Evolutionary conservation across 2,329 filamentous ascomycete genomes (phyloP).

Genomic region (Corinectria fuckeliana): DNA sequence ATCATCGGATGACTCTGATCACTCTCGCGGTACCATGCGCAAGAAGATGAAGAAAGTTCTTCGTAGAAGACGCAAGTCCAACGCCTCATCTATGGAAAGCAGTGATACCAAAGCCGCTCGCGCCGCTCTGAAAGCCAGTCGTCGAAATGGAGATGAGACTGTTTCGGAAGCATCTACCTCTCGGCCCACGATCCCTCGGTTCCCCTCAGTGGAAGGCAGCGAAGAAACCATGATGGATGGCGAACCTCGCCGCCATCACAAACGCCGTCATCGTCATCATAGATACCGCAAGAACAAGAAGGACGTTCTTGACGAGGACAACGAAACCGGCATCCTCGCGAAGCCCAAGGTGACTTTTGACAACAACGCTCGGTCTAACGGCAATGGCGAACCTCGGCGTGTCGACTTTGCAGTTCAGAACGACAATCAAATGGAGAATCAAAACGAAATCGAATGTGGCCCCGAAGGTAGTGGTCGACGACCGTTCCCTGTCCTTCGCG

Average conservation of each 20-base stretch:
- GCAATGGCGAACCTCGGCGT: conserved; percentile 55
- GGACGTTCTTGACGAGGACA: conserved; percentile 47
- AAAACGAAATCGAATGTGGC: conserved; percentile 35
- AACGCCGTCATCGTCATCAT: conserved; percentile 45
- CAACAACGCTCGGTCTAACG: conserved; percentile 20
- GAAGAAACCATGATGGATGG: conserved; percentile 57
- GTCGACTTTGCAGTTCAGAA: conserved; percentile 62
- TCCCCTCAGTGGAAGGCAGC: conserved; percentile 46
- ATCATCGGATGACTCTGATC: conserved; percentile 70
- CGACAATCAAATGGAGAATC: conserved; percentile 31
- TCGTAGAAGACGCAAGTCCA: conserved; percentile 78
- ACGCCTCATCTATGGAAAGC: conserved; percentile 71
- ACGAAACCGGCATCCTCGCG: conserved; percentile 33
- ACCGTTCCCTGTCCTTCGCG: conserved; percentile 62
- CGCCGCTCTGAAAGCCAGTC: conserved; percentile 45
- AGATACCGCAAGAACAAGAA: conserved; percentile 50
- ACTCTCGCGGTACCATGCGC: conserved; percentile 67
- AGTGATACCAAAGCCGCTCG: conserved; percentile 42
- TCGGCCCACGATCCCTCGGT: conserved; percentile 44
- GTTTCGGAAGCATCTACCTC: conserved; percentile 48
- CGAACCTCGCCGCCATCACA: conserved; percentile 43
- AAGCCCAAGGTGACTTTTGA: conserved; percentile 43
- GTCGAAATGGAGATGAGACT: conserved; percentile 50
- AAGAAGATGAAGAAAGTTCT: conserved; percentile 80
- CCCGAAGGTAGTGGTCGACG: conserved; percentile 39